Conservation (phyloP, 2,329 filamentous ascomycete species). For the Fusarium verticillioides region DNA sequence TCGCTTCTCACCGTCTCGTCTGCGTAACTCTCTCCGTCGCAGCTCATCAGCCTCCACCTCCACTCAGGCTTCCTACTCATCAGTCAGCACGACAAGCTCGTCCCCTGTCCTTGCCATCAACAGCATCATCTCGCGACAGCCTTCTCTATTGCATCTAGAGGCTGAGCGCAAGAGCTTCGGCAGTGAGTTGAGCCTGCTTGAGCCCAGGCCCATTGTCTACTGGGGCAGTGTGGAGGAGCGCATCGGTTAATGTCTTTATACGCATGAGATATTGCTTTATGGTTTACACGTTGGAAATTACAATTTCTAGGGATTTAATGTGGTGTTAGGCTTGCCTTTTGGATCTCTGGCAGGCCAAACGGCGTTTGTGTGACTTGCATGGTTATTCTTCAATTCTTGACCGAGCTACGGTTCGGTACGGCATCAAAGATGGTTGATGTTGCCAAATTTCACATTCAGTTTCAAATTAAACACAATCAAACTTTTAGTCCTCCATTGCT, state of each 20-base stretch:
- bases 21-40: slow-evolving; percentile 66
- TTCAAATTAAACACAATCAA: slow-evolving; percentile 1
- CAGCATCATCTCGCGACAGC: slow-evolving; percentile 67
- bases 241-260: slow-evolving; percentile 53
- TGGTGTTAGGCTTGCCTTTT: slow-evolving; percentile 20
- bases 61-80: slow-evolving; percentile 51
- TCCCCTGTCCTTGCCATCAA: slow-evolving; percentile 66
- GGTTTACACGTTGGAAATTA: slow-evolving; percentile 2
- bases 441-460: slow-evolving; percentile 17
- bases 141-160: slow-evolving; percentile 66
- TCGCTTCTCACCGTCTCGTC: slow-evolving; percentile 61
- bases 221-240: slow-evolving; percentile 72
- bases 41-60: slow-evolving; percentile 57
- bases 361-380: slow-evolving; percentile 22
- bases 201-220: slow-evolving; percentile 71
- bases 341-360: slow-evolving; percentile 16
- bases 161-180: slow-evolving; percentile 66
- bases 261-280: background rate
- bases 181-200: slow-evolving; percentile 65
- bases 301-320: slow-evolving; percentile 10
- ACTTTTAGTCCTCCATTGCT: background rate
- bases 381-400: slow-evolving; percentile 22
- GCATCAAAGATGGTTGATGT: slow-evolving; percentile 13
- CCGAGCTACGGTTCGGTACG: slow-evolving; percentile 7
- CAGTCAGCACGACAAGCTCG: slow-evolving; percentile 57